Percentiles rank a stretch among this genome's conserved stretches.
Conservation (phyloP, 2,329 filamentous ascomycete species). For the Alternaria conjuncta region DNA sequence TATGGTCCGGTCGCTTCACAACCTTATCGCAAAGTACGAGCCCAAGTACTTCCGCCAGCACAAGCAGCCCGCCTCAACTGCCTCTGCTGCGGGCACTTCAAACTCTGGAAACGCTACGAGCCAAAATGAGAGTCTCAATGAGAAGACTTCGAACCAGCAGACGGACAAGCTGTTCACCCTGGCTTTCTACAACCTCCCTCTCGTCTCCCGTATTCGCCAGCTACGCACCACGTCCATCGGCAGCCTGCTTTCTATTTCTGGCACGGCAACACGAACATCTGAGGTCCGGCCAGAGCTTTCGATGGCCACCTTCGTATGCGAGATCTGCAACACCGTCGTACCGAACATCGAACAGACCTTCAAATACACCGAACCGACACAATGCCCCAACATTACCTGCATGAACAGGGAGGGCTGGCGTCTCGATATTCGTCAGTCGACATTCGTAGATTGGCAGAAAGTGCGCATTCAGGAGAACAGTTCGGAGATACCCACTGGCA, state of each 20-base stretch:
- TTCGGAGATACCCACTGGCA: conserved; percentile 95
- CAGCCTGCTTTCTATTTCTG: conserved; percentile 91
- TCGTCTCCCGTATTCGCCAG: conserved; percentile 84
- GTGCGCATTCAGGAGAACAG: conserved; percentile 98
- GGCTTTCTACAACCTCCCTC: conserved; percentile 89
- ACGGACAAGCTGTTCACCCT: conserved; percentile 95
- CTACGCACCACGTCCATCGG: conserved; percentile 90
- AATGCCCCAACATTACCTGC: conserved; percentile 88
- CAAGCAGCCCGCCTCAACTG: conserved; percentile 78
- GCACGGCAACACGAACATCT: conserved; percentile 94
- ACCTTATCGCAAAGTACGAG: conserved; percentile 92
- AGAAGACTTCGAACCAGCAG: conserved; percentile 87
- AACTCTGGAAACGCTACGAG: conserved; percentile 64
- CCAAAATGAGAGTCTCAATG: conserved; percentile 63
- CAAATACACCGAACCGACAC: conserved; percentile 93
- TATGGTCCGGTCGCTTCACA: conserved; percentile 85
- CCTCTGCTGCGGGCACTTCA: conserved; percentile 73
- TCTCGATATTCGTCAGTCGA: conserved; percentile 95
- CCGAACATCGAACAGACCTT: conserved; percentile 97
- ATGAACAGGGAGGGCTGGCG: conserved; percentile 93
- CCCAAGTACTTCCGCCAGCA: conserved; percentile 93
- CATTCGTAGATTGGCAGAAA: conserved; percentile 99
- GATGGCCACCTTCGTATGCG: conserved; percentile 89
- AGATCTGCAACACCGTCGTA: conserved; percentile 82
- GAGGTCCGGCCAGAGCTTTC: conserved; percentile 95